phyloP scores from a whole-genome alignment of 371 early-diverging fungal species.

The Lichtheimia ramosa region DNA sequence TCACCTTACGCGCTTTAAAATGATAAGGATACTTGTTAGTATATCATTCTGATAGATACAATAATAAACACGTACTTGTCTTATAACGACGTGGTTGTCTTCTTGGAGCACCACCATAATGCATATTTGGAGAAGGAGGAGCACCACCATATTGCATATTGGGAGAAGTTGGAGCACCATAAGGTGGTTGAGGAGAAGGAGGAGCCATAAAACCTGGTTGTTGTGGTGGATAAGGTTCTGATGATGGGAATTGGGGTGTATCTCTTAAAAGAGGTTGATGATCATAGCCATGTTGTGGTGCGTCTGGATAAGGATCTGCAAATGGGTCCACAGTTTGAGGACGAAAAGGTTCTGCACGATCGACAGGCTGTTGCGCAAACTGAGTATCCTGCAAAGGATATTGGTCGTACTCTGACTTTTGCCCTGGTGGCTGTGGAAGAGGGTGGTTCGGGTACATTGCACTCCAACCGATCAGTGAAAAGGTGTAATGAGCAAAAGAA shows the following conservation, averaged over 20 bases:
- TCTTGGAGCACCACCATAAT: conserved; percentile 53
- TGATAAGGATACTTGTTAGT: no score
- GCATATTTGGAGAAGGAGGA: conserved; percentile 34
- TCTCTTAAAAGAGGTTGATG: conserved; percentile 30
- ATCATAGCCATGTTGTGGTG: conserved; percentile 17
- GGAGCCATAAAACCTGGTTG: background rate
- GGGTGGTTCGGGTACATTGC: conserved; percentile 14
- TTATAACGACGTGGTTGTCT: conserved; percentile 63
- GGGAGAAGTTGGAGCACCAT: background rate
- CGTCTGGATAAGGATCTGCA: conserved; percentile 34
- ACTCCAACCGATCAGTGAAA: background rate
- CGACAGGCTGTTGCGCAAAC: conserved; percentile 35
- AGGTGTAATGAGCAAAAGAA: background rate
- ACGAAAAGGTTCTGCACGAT: conserved; percentile 28
- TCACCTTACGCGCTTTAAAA: conserved; percentile 51
- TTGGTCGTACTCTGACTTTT: conserved; percentile 33
- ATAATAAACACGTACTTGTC: conserved; percentile 48
- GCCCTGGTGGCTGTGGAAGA: conserved; percentile 16
- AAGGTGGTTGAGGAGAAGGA: conserved; percentile 6
- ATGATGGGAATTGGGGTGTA: conserved; percentile 4
- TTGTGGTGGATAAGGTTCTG: background rate
- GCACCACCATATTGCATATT: conserved; percentile 2
- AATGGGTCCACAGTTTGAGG: conserved; percentile 13
- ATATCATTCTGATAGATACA: no score
- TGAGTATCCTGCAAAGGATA: conserved; percentile 45